Base-by-base conservation (phyloP, 371 early-diverging fungal species). In the Rhizopus stolonifer region DNA sequence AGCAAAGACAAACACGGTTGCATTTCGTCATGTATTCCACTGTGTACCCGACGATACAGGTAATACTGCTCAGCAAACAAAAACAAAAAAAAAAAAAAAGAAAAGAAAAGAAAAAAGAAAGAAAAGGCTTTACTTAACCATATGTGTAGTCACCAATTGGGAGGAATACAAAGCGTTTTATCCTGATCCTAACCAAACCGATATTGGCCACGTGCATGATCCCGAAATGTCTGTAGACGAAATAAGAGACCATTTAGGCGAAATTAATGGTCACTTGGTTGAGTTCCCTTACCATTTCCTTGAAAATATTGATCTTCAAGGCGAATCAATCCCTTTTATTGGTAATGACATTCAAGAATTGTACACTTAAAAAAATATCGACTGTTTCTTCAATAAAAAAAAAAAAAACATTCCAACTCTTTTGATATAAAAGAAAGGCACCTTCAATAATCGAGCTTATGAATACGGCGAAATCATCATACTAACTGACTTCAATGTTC, bases 271-370 rank as follows among this genome's bases (percentile, higher is more conserved):
- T 34, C 85, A 89, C 51, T 48, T 86, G 58, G 92, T 93, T 24
- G 82, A 82, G 42, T 89, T 90, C 70, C 91, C 93, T 32, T 71
- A 80, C 23, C 69, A 82, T 46, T 93, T 93, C 65, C 70, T 92
- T 65, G 68, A 80, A 38, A 52, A 84, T 14, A 87, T 74, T 21
- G 74, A 79, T 54, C 62, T 76, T 32, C 60, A 69, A 33, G 74
- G 71, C n/a, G 71, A 70, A 57, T 64, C 72, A 9, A 67, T 74
- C 48, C 72, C 73, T 13, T 61, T 72, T 39, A 50, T 78, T 46
- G 65, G 64, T 17, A 55, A 69, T 47, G 59, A 60, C 39, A 65
- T 67, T n/a, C 64, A 70, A 55, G 71, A 69, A 23, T 50, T 77
- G 32, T 77, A 77, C 43, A 77, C 77, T 48, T 77, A 64, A 73